A percentile compares a stretch with the other conserved stretches of the same genome.
phyloP scores from a whole-genome alignment of 1,284 basidiomycete species.

The Rhizoctonia solani region DNA sequence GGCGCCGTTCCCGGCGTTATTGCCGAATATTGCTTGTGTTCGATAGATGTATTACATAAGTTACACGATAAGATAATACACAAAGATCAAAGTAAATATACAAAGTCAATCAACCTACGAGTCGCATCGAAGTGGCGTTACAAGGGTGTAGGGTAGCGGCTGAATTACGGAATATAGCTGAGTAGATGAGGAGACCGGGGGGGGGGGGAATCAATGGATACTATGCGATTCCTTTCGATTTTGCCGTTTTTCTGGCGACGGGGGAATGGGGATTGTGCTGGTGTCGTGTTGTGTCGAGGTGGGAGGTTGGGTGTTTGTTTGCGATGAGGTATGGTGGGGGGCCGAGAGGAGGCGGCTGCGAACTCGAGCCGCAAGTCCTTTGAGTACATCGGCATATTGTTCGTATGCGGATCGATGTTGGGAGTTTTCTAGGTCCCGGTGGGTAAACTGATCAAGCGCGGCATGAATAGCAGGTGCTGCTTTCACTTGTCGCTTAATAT shows the following conservation, averaged over 20 bases:
- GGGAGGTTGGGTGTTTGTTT: not conserved
- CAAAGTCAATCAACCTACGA: too few relatives aligned
- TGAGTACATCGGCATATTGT: not conserved
- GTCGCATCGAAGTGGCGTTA: too few relatives aligned
- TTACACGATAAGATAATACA: not conserved
- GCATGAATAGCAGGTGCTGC: not conserved
- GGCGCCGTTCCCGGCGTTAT: not conserved
- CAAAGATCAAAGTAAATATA: not conserved
- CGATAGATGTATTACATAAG: not conserved
- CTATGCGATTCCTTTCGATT: not conserved
- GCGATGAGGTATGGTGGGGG: not conserved
- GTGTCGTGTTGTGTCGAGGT: not conserved
- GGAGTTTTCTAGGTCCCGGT: not conserved
- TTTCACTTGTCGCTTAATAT: not conserved
- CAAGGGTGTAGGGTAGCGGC: not conserved
- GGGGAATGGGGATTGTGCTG: not conserved
- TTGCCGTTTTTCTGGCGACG: not conserved
- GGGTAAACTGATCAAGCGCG: not conserved
- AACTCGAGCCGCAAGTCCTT: not conserved
- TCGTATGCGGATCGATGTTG: not conserved
- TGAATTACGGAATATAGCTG: not conserved
- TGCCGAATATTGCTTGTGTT: not conserved
- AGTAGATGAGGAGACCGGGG: not conserved
- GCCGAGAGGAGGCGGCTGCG: not conserved
- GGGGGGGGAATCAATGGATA: not conserved